A percentile compares a stretch with the other conserved stretches of the same genome.
These are phyloP conservation scores for Blastobotrys apis DNA, from an alignment of 1,139 yeast genomes.

Conservation along the genomic window DNA sequence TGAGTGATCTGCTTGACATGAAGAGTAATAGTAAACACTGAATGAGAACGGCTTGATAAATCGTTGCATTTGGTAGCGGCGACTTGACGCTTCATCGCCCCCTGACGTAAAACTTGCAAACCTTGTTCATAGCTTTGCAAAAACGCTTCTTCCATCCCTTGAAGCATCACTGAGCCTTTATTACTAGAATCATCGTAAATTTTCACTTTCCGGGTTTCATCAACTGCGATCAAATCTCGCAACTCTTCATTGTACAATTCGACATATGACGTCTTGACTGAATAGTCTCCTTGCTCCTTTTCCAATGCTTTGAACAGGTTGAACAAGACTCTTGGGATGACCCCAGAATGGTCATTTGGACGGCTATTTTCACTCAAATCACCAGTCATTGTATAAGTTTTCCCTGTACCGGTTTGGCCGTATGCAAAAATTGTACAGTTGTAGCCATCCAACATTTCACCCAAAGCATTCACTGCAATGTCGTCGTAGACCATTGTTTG, in stretches of 20 bases:
- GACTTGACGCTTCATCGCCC: constrained; percentile 49
- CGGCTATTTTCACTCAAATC: constrained; percentile 35
- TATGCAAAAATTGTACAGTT: constrained; percentile 82
- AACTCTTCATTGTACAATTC: constrained; percentile 74
- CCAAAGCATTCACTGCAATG: constrained; percentile 40
- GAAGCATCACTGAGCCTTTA: constrained; percentile 34
- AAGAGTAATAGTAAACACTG: constrained; percentile 64
- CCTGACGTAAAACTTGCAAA: constrained; percentile 42
- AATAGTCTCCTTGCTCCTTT: constrained; percentile 43
- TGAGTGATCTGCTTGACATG: constrained; percentile 38
- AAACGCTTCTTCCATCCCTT: constrained; percentile 44
- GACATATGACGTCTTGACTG: constrained; percentile 64
- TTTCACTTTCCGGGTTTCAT: constrained; percentile 37
- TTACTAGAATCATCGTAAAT: constrained; percentile 41
- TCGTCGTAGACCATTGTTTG: constrained; percentile 54
- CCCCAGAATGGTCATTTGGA: constrained; percentile 46
- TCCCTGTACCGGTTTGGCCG: constrained; percentile 90
- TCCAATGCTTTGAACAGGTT: constrained; percentile 20
- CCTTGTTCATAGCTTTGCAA: constrained; percentile 35
- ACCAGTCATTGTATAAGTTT: constrained; percentile 85
- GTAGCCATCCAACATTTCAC: constrained; percentile 32
- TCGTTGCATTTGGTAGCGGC: constrained; percentile 64
- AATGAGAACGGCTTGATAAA: constrained; percentile 56
- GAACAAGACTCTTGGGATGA: constrained; percentile 57
- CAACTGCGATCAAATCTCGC: constrained; percentile 47